Evolutionary conservation across 495 filamentous ascomycete species (phyloP).

Genomic region (Cairneyella variabilis): DNA sequence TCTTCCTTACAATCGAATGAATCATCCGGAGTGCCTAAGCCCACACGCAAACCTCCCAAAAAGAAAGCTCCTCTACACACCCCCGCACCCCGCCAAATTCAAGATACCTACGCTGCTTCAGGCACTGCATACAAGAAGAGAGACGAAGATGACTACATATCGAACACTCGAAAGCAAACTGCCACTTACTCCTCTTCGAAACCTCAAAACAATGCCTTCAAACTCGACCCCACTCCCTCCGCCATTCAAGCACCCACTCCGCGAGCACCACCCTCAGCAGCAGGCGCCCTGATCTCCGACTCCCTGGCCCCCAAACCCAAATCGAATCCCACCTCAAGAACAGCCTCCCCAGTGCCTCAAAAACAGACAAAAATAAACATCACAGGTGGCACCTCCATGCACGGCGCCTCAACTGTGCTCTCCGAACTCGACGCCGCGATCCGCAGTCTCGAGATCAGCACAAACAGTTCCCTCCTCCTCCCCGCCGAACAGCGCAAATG

Average conservation of each 20-base stretch:
- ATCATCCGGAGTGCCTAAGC: slow-evolving; percentile 20
- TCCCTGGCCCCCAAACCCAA: slow-evolving; percentile 46
- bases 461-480: slow-evolving; percentile 46
- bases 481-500: slow-evolving; percentile 58
- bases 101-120: slow-evolving; percentile 30
- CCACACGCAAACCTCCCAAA: slow-evolving; percentile 19
- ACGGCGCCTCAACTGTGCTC: slow-evolving; percentile 69
- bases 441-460: slow-evolving; percentile 82
- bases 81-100: slow-evolving; percentile 24
- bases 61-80: slow-evolving; percentile 28
- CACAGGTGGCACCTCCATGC: slow-evolving; percentile 70
- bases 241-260: slow-evolving; percentile 35
- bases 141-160: slow-evolving; percentile 62
- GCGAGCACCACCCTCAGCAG: slow-evolving; percentile 55
- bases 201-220: slow-evolving; percentile 39
- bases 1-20: not conserved
- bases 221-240: slow-evolving; percentile 31
- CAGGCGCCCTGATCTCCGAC: slow-evolving; percentile 78
- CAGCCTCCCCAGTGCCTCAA: slow-evolving; percentile 39
- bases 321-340: slow-evolving; percentile 53
- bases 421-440: slow-evolving; percentile 88
- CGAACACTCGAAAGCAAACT: slow-evolving; percentile 28
- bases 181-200: slow-evolving; percentile 25
- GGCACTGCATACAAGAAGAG: slow-evolving; percentile 63
- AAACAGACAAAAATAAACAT: slow-evolving; percentile 57